Conservation (phyloP, 2,329 filamentous ascomycete genomes). For the Claviceps sp. region DNA sequence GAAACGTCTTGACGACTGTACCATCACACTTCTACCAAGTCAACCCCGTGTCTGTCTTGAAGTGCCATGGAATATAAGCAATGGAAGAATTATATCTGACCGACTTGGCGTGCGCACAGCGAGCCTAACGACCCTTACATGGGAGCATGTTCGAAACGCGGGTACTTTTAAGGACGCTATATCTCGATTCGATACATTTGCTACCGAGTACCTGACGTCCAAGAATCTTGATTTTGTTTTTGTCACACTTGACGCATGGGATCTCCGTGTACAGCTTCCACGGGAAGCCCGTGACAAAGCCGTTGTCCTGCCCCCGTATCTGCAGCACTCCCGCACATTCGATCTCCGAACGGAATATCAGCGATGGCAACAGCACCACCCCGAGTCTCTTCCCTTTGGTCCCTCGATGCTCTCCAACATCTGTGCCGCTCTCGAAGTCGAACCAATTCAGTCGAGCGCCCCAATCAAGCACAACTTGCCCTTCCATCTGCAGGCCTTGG, state of each 20-base stretch:
- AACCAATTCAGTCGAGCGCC: slow-evolving; percentile 91
- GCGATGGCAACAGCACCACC: slow-evolving; percentile 96
- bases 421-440: slow-evolving; percentile 93
- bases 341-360: slow-evolving; percentile 96
- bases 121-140: slow-evolving; percentile 92
- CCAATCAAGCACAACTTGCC: slow-evolving; percentile 98
- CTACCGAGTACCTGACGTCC: slow-evolving; percentile 75
- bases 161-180: slow-evolving; percentile 96
- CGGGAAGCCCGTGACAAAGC: slow-evolving; percentile 97
- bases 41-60: neutral
- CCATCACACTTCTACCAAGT: neutral
- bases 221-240: slow-evolving; percentile 97
- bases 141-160: slow-evolving; percentile 97
- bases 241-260: slow-evolving; percentile 96
- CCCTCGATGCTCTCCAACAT: slow-evolving; percentile 94
- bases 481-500: slow-evolving; percentile 92
- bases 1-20: neutral
- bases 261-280: slow-evolving; percentile 91
- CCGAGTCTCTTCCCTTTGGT: slow-evolving; percentile 91
- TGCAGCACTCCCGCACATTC: slow-evolving; percentile 95
- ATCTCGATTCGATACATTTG: slow-evolving; percentile 87
- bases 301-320: slow-evolving; percentile 87
- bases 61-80: neutral
- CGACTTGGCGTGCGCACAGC: slow-evolving; percentile 40
- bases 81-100: neutral